Percentiles rank a stretch among this genome's conserved stretches.
These are phyloP conservation scores for Hondaea fermentalgiana DNA, from an alignment of 108 stramenopile species.

Conservation along the genomic window DNA sequence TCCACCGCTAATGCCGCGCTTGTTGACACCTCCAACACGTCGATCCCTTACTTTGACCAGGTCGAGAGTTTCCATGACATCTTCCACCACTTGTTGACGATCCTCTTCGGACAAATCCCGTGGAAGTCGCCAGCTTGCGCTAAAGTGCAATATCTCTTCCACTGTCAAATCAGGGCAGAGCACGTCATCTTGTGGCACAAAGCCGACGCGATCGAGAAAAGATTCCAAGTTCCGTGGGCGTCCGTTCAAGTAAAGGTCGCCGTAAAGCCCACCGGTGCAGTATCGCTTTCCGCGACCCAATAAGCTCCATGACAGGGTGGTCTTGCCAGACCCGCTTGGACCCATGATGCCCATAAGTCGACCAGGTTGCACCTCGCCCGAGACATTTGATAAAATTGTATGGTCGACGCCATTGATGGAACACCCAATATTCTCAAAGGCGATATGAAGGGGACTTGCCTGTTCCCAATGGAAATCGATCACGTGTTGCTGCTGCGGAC, in stretches of 20 bases:
- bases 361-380: not conserved
- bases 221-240: not conserved
- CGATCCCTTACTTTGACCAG: not conserved
- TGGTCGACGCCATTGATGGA: not conserved
- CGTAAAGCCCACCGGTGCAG: not conserved
- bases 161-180: slow-evolving; percentile 32
- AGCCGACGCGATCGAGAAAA: slow-evolving; percentile 20
- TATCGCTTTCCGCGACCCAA: not conserved
- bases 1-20: slow-evolving; percentile 30
- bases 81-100: not conserved
- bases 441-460: not conserved
- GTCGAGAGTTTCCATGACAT: not conserved
- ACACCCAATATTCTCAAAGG: not conserved
- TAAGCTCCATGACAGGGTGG: not conserved
- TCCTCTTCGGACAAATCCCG: not conserved
- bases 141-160: slow-evolving; percentile 24
- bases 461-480: not conserved
- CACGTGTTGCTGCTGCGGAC: not conserved
- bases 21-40: not conserved
- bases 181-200: slow-evolving; percentile 48
- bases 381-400: not conserved
- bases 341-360: slow-evolving; percentile 5
- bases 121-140: slow-evolving; percentile 26
- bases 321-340: not conserved
- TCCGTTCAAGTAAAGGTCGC: not conserved